Conservation (phyloP, 2,329 filamentous ascomycete genomes). For the Scytalidium sp. region DNA sequence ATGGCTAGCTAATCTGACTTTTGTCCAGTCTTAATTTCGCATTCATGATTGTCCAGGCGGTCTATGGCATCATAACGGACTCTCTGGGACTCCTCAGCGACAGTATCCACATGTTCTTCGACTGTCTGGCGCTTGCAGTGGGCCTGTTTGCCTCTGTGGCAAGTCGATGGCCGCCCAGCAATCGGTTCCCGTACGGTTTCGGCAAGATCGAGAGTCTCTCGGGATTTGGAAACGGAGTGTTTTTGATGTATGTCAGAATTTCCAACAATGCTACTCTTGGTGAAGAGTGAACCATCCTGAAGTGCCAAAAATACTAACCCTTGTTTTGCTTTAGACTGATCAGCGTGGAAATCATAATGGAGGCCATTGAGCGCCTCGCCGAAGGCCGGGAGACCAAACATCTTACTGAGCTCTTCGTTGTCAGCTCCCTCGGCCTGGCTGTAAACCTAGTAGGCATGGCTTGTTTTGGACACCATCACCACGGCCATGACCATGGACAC, state of each 20-base stretch:
- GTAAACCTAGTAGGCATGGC: slow-evolving; percentile 89
- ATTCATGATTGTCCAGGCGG: slow-evolving; percentile 93
- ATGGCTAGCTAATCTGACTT: slow-evolving; percentile 11
- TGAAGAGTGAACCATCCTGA: no score
- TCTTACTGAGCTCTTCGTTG: slow-evolving; percentile 81
- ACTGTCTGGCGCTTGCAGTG: slow-evolving; percentile 88
- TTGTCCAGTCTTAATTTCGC: slow-evolving; percentile 74
- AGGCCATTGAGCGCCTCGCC: slow-evolving; percentile 83
- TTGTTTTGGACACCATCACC: slow-evolving; percentile 43
- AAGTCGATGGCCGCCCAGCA: slow-evolving; percentile 92
- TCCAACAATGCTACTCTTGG: no score
- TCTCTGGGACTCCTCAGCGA: slow-evolving; percentile 94
- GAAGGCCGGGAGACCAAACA: slow-evolving; percentile 82
- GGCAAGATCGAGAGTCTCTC: slow-evolving; percentile 96
- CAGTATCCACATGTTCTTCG: slow-evolving; percentile 99
- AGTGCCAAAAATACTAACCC: no score
- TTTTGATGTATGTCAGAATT: slow-evolving; percentile 67
- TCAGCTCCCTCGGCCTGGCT: slow-evolving; percentile 79
- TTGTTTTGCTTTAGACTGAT: slow-evolving; percentile 62
- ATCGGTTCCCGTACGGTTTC: slow-evolving; percentile 89
- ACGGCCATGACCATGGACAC: slow-evolving; percentile 35
- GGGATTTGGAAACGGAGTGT: slow-evolving; percentile 93
- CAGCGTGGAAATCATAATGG: slow-evolving; percentile 92
- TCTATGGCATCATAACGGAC: slow-evolving; percentile 90
- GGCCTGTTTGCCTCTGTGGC: slow-evolving; percentile 90